These are phyloP conservation scores for Candida pseudofarinosa DNA, from an alignment of 805 yeast species.

Conservation along the genomic window DNA sequence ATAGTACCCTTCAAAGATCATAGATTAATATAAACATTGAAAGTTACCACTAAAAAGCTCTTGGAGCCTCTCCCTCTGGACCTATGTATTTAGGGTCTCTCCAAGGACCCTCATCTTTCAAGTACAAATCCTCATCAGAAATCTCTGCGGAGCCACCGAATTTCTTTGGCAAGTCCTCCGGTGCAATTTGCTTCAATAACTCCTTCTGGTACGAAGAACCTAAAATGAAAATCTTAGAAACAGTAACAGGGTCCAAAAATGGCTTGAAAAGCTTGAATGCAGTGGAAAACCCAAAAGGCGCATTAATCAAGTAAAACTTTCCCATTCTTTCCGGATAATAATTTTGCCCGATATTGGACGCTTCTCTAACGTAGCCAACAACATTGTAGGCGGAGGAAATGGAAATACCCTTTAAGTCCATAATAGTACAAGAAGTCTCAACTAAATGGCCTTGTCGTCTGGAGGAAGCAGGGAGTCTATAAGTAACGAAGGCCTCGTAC, in stretches of 20 bases:
- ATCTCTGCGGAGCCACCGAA: constrained; percentile 82
- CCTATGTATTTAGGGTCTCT: constrained; percentile 85
- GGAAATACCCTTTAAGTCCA: constrained; percentile 93
- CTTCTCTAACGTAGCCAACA: constrained; percentile 83
- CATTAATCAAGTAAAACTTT: constrained; percentile 89
- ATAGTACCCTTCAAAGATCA: background rate
- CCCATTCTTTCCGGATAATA: constrained; percentile 99
- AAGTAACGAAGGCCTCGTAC: constrained; percentile 82
- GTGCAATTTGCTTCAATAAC: constrained; percentile 86
- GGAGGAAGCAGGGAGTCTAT: constrained; percentile 91
- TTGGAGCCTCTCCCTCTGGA: constrained; percentile 93
- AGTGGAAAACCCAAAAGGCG: constrained; percentile 95
- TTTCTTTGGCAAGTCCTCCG: constrained; percentile 84
- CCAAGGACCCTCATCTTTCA: constrained; percentile 97
- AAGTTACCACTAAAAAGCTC: constrained; percentile 17
- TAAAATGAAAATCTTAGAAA: constrained; percentile 85
- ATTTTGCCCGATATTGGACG: constrained; percentile 92
- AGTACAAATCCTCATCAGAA: constrained; percentile 73
- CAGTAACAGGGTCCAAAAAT: constrained; percentile 96
- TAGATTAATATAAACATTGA: background rate
- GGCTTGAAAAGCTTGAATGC: constrained; percentile 90
- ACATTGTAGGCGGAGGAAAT: constrained; percentile 81
- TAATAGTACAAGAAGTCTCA: constrained; percentile 94
- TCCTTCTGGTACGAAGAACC: constrained; percentile 78
- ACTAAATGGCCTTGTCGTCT: constrained; percentile 72